These are phyloP conservation scores for Sutorius eximius DNA, from an alignment of 1,284 basidiomycete species.

Conservation along the genomic window DNA sequence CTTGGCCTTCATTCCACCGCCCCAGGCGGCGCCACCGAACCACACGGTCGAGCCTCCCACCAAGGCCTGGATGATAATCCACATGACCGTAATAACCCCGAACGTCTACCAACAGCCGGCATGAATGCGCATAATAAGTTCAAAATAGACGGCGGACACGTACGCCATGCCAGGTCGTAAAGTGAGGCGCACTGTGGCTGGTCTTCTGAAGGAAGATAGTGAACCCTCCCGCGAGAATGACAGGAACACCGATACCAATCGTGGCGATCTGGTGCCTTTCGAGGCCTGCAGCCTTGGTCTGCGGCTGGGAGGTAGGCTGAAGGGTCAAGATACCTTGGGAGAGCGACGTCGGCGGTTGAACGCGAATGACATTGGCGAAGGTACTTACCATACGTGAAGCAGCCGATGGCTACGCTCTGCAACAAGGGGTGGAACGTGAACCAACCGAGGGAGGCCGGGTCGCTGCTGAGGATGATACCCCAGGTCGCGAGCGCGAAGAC, in stretches of 20 bases:
- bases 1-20: slow-evolving; percentile 66
- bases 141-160: slow-evolving; percentile 22
- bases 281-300: slow-evolving; percentile 64
- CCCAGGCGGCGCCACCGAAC: slow-evolving; percentile 61
- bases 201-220: slow-evolving; percentile 59
- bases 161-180: slow-evolving; percentile 70
- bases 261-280: slow-evolving; percentile 62
- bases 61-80: slow-evolving; percentile 55
- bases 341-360: not conserved
- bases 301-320: slow-evolving; percentile 68
- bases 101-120: slow-evolving; percentile 41
- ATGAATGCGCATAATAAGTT: slow-evolving; percentile 4
- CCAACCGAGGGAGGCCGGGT: slow-evolving; percentile 52
- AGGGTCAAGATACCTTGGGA: slow-evolving; percentile 66
- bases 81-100: slow-evolving; percentile 53
- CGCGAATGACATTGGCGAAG: not conserved
- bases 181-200: slow-evolving; percentile 47
- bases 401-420: slow-evolving; percentile 53
- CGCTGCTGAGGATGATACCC: slow-evolving; percentile 49
- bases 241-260: slow-evolving; percentile 50
- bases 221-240: slow-evolving; percentile 53
- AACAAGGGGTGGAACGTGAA: slow-evolving; percentile 66
- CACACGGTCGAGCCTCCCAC: slow-evolving; percentile 70
- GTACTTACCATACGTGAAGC: slow-evolving; percentile 58
- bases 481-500: slow-evolving; percentile 52